These are phyloP conservation scores for Hanseniaspora opuntiae DNA, from an alignment of 805 yeast genomes.

Conservation along the genomic window DNA sequence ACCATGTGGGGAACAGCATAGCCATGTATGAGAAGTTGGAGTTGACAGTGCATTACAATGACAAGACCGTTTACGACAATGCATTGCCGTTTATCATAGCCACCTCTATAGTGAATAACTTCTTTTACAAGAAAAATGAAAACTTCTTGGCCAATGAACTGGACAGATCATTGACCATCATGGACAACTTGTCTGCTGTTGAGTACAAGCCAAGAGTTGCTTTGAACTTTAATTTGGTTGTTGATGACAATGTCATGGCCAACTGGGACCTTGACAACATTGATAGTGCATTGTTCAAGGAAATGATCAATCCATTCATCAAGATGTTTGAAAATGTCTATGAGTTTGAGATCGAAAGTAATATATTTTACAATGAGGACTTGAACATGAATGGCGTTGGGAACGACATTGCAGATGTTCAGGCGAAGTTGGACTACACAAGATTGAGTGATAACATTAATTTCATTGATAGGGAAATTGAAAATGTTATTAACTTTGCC, in stretches of 20 bases:
- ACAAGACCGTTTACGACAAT: constrained; percentile 24
- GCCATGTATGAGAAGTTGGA: constrained; percentile 6
- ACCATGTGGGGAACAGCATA: constrained; percentile 33
- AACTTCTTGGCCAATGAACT: constrained; percentile 17
- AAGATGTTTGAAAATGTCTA: constrained; percentile 40
- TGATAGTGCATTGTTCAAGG: constrained; percentile 29
- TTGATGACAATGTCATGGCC: constrained; percentile 53
- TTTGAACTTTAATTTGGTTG: constrained; percentile 58
- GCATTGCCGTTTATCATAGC: constrained; percentile 51
- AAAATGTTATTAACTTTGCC: constrained; percentile 58
- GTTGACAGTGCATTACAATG: constrained; percentile 7
- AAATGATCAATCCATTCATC: constrained; percentile 44
- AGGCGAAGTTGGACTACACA: constrained; percentile 67
- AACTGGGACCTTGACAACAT: constrained; percentile 55
- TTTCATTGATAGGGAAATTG: constrained; percentile 37
- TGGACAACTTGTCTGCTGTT: constrained; percentile 18
- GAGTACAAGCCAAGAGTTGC: constrained; percentile 49
- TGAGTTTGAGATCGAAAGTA: constrained; percentile 66
- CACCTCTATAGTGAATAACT: constrained; percentile 36
- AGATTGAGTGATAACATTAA: constrained; percentile 42
- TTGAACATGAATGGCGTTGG: constrained; percentile 21
- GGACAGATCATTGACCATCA: constrained; percentile 12
- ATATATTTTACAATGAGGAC: constrained; percentile 49
- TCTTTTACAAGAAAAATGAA: constrained; percentile 32
- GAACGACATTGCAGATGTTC: constrained; percentile 30